Conservation (phyloP, 208 protist species). For the Trypanosoma theileri region DNA sequence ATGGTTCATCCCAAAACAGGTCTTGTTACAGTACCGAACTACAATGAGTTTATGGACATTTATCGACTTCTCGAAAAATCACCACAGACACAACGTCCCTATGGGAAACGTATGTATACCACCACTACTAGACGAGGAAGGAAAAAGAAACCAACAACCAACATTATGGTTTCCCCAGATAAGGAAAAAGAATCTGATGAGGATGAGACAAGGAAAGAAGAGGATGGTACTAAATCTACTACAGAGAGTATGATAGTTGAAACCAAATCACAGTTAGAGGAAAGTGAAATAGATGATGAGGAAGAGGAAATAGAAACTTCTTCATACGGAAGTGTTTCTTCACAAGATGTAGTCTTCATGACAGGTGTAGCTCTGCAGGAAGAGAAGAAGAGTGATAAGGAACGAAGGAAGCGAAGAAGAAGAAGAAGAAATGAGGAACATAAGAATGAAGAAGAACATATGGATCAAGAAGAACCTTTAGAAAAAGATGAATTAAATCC, state of each 20-base stretch:
- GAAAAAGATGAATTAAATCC: background rate
- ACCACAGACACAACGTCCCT: background rate
- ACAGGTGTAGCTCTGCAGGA: slow-evolving; percentile 28
- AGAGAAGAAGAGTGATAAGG: background rate
- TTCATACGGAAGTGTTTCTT: slow-evolving; percentile 1
- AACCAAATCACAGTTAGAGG: background rate
- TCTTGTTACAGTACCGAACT: slow-evolving; percentile 80
- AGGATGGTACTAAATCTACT: background rate
- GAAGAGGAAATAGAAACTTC: slow-evolving; percentile 2
- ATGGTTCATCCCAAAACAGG: slow-evolving; percentile 32
- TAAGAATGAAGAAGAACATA: background rate
- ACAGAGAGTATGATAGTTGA: background rate
- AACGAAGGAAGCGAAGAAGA: background rate
- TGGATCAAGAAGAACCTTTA: background rate
- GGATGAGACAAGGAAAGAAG: background rate
- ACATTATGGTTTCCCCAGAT: slow-evolving; percentile 10
- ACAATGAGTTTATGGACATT: slow-evolving; percentile 90
- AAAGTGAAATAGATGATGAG: slow-evolving; percentile 5
- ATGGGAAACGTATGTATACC: background rate
- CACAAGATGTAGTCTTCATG: slow-evolving; percentile 32
- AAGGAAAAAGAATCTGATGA: slow-evolving; percentile 1
- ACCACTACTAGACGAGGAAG: background rate
- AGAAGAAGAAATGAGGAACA: background rate
- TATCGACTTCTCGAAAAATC: slow-evolving; percentile 42
- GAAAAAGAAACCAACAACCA: background rate